Evolutionary conservation across 495 filamentous ascomycete species (phyloP), one percentile per base, ranked within the genome.

Genomic region (Immersiella caudata): DNA sequence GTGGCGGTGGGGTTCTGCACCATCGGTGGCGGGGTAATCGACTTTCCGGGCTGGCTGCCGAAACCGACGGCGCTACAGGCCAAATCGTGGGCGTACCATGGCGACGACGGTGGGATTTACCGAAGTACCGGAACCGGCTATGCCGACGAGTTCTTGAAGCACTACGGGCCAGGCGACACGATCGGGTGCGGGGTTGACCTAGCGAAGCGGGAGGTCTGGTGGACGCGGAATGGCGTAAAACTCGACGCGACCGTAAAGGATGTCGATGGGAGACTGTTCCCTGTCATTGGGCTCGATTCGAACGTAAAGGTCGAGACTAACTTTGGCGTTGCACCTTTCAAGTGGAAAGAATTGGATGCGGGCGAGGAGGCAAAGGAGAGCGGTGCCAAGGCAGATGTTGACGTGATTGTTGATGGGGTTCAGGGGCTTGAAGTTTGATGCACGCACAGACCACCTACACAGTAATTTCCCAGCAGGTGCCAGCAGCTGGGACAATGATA

Each of bases 101-200:
- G 50, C 0, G 68, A 72, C 26, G 65, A 67, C 18, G 73, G 71
- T 5, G 67, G 36, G 1, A 7, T 75, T 35, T 71, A 63, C 21
- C 18, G 9, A 6, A 55, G 40, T 26, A 56, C 46, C 6, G 14
- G 36, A 35, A 52, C 11, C 8, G 26, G 21, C 11, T 35, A 27
- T 0, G 62, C 62, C 24, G 25, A 29, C 16, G 51, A 63, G 0
- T 0, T 0, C 14, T 49, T 49, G 6, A 49, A n/a, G 50, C 12
- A 25, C 55, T 72, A 67, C 21, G 7, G 36, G 24, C 62, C 62
- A 0, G 74, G 74, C 3, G 71, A 74, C 49, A 70, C 65, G 46
- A 67, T 76, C 3, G 74, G 74, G 5, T 62, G 55, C 20, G 74
- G 71, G 0, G 74, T 76, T 4, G 70, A 76, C 49, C 29, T 74